These are phyloP conservation scores for Populus hybrid DNA, from an alignment of 441 rosid genomes.

Conservation along the genomic window DNA sequence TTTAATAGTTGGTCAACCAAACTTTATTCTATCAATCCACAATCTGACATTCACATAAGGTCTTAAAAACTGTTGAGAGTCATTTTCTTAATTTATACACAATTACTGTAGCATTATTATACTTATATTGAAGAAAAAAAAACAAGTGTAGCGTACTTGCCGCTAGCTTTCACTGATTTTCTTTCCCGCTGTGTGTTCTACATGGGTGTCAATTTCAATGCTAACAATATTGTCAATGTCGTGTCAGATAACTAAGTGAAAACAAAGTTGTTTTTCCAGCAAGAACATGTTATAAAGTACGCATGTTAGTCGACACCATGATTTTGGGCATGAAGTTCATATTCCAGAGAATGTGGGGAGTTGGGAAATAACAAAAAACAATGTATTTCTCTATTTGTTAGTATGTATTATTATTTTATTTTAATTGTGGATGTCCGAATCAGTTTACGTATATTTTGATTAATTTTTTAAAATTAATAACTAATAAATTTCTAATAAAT, in stretches of 20 bases:
- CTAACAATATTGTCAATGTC: background rate
- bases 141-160: background rate
- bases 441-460: no score
- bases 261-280: background rate
- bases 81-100: background rate
- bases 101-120: no score
- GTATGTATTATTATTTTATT: no score
- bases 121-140: background rate
- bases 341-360: slow-evolving; percentile 33
- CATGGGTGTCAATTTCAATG: background rate
- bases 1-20: slow-evolving; percentile 15
- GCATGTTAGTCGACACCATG: slow-evolving; percentile 51
- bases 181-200: background rate
- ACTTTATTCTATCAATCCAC: slow-evolving; percentile 21
- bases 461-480: no score
- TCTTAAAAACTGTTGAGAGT: slow-evolving; percentile 10
- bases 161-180: slow-evolving; percentile 1
- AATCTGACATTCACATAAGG: slow-evolving; percentile 36
- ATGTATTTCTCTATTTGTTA: background rate
- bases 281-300: slow-evolving; percentile 19
- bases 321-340: slow-evolving; percentile 43
- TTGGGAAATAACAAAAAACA: slow-evolving; percentile 12
- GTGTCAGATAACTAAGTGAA: slow-evolving; percentile 5
- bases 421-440: no score
- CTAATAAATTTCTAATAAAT: no score